These are phyloP conservation scores for Stenocarpella maydis DNA, from an alignment of 2,329 filamentous ascomycete species.

Conservation along the genomic window DNA sequence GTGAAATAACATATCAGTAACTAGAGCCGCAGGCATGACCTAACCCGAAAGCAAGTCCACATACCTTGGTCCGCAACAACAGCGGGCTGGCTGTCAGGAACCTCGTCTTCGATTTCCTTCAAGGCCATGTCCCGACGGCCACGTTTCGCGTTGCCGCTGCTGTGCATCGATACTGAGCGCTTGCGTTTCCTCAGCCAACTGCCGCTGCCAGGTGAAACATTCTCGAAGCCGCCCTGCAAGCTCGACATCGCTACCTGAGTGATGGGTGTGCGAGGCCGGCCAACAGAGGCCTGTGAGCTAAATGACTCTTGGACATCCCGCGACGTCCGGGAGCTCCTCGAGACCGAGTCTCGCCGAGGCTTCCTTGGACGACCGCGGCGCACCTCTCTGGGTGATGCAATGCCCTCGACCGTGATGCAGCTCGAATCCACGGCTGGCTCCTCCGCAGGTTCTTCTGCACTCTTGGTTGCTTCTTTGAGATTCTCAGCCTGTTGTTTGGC, in stretches of 20 bases:
- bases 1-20: background rate
- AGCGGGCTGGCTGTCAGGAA: constrained; percentile 38
- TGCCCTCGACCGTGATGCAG: constrained; percentile 29
- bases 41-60: background rate
- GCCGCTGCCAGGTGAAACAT: constrained; percentile 30
- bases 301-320: background rate
- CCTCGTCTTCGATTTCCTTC: constrained; percentile 32
- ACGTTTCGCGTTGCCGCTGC: constrained; percentile 41
- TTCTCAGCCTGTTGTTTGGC: background rate
- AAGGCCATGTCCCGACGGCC: constrained; percentile 36
- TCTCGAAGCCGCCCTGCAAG: constrained; percentile 37
- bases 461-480: background rate
- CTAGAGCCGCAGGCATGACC: background rate
- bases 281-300: constrained; percentile 35
- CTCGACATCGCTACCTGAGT: constrained; percentile 33
- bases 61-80: constrained; percentile 16
- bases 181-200: constrained; percentile 43
- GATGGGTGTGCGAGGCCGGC: constrained; percentile 32
- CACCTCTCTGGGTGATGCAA: background rate
- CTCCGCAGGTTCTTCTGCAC: background rate
- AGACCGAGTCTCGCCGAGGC: background rate
- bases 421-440: background rate
- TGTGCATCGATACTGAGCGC: constrained; percentile 39
- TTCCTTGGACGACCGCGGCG: constrained; percentile 30
- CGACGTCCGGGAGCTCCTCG: constrained; percentile 4